Evolutionary conservation across 2,329 filamentous ascomycete species (phyloP).

Genomic region (Didymella arachidicola): DNA sequence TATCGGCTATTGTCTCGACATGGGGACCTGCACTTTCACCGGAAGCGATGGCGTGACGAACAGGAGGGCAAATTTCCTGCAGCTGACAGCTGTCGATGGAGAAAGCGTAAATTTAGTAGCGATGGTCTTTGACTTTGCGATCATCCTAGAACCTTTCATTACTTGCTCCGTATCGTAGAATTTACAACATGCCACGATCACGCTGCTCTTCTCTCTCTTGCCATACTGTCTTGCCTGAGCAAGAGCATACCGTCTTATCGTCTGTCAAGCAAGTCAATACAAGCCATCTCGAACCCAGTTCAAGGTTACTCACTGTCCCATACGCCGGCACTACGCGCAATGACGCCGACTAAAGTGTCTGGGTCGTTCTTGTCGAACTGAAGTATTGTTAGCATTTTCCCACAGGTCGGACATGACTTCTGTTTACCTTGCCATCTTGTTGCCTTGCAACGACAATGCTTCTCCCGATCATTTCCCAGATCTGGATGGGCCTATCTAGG

Average conservation of each 20-base stretch:
- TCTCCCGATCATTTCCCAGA: slow-evolving; percentile 96
- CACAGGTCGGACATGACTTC: neutral
- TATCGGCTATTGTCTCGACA: neutral
- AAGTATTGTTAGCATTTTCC: neutral
- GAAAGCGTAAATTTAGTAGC: neutral
- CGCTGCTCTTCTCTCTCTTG: slow-evolving; percentile 93
- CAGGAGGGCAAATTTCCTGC: neutral
- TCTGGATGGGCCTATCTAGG: slow-evolving; percentile 79
- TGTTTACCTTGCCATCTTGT: slow-evolving; percentile 58
- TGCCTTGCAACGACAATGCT: slow-evolving; percentile 85
- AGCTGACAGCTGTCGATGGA: neutral
- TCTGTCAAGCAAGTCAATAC: slow-evolving; percentile 51
- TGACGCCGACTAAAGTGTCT: slow-evolving; percentile 88
- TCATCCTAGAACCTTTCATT: neutral
- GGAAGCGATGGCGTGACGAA: neutral
- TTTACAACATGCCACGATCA: slow-evolving; percentile 85
- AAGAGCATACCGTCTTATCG: slow-evolving; percentile 97
- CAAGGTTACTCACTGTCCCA: slow-evolving; percentile 69
- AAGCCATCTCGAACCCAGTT: neutral
- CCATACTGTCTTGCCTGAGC: slow-evolving; percentile 97
- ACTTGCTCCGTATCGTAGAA: neutral
- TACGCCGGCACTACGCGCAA: slow-evolving; percentile 93
- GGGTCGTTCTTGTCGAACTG: slow-evolving; percentile 68
- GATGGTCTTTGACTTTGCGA: neutral
- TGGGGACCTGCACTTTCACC: neutral